Conservation (phyloP, 169 alveolate genomes). For the Cryptosporidium baileyi region DNA sequence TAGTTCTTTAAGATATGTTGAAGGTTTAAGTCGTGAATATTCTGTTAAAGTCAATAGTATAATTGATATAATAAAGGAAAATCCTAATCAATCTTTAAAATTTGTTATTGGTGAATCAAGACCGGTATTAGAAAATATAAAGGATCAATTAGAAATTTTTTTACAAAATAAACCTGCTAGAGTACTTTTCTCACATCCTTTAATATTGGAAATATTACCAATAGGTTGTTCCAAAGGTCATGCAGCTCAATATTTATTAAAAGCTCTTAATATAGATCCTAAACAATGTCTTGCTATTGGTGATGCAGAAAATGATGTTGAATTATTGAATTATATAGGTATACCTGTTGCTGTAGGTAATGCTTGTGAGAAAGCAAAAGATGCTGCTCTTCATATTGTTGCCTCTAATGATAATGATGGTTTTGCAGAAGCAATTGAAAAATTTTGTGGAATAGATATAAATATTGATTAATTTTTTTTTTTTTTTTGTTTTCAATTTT, state of each 20-base stretch:
- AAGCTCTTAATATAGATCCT: slow-evolving; percentile 70
- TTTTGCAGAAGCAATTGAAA: slow-evolving; percentile 62
- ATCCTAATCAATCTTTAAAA: slow-evolving; percentile 26
- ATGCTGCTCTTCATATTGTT: slow-evolving; percentile 72
- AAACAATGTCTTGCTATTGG: slow-evolving; percentile 78
- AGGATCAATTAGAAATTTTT: slow-evolving; percentile 62
- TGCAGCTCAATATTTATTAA: slow-evolving; percentile 77
- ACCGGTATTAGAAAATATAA: slow-evolving; percentile 63
- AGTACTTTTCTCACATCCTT: slow-evolving; percentile 75
- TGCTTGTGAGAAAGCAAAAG: slow-evolving; percentile 77
- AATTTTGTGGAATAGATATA: slow-evolving; percentile 65
- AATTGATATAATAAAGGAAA: slow-evolving; percentile 21
- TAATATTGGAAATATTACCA: slow-evolving; percentile 75
- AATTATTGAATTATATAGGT: slow-evolving; percentile 74
- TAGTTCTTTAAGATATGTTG: slow-evolving; percentile 3
- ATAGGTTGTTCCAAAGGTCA: slow-evolving; percentile 75
- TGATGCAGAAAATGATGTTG: slow-evolving; percentile 83
- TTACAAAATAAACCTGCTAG: slow-evolving; percentile 72
- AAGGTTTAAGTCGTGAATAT: slow-evolving; percentile 45
- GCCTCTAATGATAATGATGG: slow-evolving; percentile 74
- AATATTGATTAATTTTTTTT: background rate
- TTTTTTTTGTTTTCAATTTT: background rate
- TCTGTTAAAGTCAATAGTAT: slow-evolving; percentile 48
- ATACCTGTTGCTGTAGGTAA: slow-evolving; percentile 76
- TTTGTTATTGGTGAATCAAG: slow-evolving; percentile 61